Evolutionary conservation across 305 asterid species (phyloP).

Genomic region (Fraxinus paxiana): DNA sequence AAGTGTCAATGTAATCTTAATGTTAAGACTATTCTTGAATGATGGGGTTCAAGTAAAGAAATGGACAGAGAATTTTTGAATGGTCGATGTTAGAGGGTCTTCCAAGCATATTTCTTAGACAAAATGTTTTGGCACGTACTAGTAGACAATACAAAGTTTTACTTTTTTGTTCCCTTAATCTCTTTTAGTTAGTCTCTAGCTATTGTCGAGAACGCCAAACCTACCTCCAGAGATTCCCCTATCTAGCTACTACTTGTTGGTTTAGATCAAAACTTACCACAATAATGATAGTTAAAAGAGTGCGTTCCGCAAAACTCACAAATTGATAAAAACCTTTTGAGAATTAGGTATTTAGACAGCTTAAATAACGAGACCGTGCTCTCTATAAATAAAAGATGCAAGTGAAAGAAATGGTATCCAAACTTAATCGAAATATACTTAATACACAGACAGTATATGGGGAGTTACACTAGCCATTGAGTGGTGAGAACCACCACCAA

Average conservation of each 20-base stretch:
- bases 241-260: not conserved
- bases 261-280: not conserved
- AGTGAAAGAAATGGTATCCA: not conserved
- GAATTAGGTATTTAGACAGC: not conserved
- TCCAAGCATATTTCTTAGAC: not conserved
- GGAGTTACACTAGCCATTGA: not conserved
- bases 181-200: not conserved
- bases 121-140: not conserved
- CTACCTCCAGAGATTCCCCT: not conserved
- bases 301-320: not conserved
- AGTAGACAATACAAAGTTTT: not conserved
- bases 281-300: not conserved
- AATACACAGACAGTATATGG: not conserved
- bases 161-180: not conserved
- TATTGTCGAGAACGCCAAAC: not conserved
- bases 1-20: not conserved
- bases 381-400: not conserved
- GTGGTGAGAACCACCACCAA: not conserved
- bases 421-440: not conserved
- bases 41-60: not conserved
- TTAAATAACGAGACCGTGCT: not conserved
- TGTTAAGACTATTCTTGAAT: not conserved
- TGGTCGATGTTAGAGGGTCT: not conserved
- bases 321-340: not conserved
- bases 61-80: not conserved